Conservation (phyloP, 306 rosid genomes). For the Luffa acutangula region DNA sequence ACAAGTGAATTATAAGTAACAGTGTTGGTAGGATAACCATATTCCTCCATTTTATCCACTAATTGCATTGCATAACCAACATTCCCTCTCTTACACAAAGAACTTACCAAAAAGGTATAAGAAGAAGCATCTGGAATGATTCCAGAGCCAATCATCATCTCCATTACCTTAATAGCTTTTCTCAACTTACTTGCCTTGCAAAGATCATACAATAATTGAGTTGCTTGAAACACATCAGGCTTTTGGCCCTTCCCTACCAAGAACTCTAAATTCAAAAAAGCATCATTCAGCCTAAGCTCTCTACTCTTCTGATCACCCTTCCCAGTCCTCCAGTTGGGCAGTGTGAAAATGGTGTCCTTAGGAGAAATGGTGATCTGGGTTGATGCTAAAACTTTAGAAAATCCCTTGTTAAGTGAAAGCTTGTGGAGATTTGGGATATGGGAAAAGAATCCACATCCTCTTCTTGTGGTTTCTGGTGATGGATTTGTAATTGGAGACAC, state of each 20-base stretch:
- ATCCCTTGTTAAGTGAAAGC: constrained; percentile 39
- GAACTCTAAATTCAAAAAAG: constrained; percentile 53
- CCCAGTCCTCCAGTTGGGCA: constrained; percentile 64
- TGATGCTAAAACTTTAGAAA: constrained; percentile 56
- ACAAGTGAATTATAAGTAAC: constrained; percentile 65
- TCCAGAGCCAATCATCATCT: constrained; percentile 67
- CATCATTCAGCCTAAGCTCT: constrained; percentile 46
- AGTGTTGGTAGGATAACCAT: constrained; percentile 52
- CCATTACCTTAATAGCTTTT: constrained; percentile 61
- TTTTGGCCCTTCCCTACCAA: constrained; percentile 62
- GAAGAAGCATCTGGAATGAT: constrained; percentile 64
- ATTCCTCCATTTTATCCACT: constrained; percentile 73
- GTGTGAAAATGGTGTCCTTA: constrained; percentile 43
- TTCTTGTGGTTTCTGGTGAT: constrained; percentile 28
- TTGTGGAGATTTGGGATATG: constrained; percentile 32
- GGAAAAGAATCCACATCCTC: constrained; percentile 31
- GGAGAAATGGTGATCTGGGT: constrained; percentile 51
- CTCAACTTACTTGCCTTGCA: constrained; percentile 56
- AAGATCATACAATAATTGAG: constrained; percentile 80
- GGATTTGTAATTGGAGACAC: constrained; percentile 34
- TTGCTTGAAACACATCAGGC: constrained; percentile 63
- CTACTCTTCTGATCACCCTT: constrained; percentile 36
- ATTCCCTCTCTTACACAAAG: constrained; percentile 67
- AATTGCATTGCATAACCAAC: constrained; percentile 88
- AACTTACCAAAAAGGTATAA: constrained; percentile 50